Evolutionary conservation across 148 eudicot genomes (phyloP), one percentile per base, ranked within the genome.

Genomic region (Simmondsia chinensis): DNA sequence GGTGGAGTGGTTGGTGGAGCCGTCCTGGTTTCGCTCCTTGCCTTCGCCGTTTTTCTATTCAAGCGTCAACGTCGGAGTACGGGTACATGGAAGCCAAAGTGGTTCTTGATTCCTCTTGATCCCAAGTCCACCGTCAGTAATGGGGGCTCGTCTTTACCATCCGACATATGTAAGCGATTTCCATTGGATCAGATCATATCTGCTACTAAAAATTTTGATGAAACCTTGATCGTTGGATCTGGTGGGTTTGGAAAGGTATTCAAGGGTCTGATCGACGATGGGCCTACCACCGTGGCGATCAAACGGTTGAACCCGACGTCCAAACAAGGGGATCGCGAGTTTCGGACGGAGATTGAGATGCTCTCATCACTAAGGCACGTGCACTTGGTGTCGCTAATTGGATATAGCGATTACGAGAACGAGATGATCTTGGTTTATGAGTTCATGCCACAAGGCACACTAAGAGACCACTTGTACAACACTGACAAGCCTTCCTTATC

Each of bases 221-320:
- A 59, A 1, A 2, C 44, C 3, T 39, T 23, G 1, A 23, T 66
- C 12, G 19, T 66, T 8, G 71, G 71, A 0, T 28, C 13, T 0
- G 71, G 71, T 13, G 71, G 65, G 3, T 59, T 59, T n/a, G 71
- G 65, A 3, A 59, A 47, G 12, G 71, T 66, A 2, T 66, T 59
- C 35, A 66, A 48, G 40, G 71, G 71, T 3, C n/a, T 37, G 0
- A 32, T 66, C 0, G 52, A 39, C 6, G 32, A 15, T 33, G 65
- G 46, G 10, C 46, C 46, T 6, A 51, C 46, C 21, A 10, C 3
- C 2, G 71, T 59, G 7, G 71, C 65, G 11, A 36, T 66, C 28
- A 66, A 66, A n/a, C 60, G 60, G 6, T 51, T 54, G 2, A 54
- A 48, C 28, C 18, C 52, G 0, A 15, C 47, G 1, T 59, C 64